Conservation (phyloP, 192 early-diverging fungal species). For the Rhizophagus prolifer region DNA sequence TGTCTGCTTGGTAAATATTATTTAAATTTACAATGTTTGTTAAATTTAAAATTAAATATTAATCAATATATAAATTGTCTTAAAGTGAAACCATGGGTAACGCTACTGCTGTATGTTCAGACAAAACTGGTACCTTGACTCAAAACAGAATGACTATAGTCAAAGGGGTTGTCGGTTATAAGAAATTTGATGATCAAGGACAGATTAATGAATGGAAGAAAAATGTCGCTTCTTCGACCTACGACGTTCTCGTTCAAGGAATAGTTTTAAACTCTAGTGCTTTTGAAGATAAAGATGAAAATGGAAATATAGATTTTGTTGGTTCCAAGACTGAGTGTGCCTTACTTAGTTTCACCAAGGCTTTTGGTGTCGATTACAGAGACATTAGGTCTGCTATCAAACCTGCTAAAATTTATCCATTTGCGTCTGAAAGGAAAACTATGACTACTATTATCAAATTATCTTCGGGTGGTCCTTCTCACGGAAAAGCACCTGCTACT, state of each 20-base stretch:
- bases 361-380: constrained; percentile 63
- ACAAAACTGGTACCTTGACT: constrained; percentile 88
- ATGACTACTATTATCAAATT: constrained; percentile 74
- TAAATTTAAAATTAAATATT: background rate
- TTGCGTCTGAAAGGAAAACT: constrained; percentile 86
- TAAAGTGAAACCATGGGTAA: constrained; percentile 78
- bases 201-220: constrained; percentile 52
- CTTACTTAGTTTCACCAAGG: constrained; percentile 64
- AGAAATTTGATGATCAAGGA: constrained; percentile 41
- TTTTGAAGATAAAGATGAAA: constrained; percentile 67
- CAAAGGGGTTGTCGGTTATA: constrained; percentile 53
- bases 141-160: constrained; percentile 84
- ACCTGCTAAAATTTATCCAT: constrained; percentile 77
- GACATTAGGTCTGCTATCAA: constrained; percentile 48
- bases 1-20: constrained; percentile 54
- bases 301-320: constrained; percentile 59
- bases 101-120: constrained; percentile 79
- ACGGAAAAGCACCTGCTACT: constrained; percentile 27
- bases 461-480: constrained; percentile 26
- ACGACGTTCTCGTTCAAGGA: constrained; percentile 50
- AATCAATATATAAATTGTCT: background rate
- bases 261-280: constrained; percentile 78
- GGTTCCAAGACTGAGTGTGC: constrained; percentile 85
- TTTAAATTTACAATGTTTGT: background rate
- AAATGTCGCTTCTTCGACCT: constrained; percentile 44